A percentile compares a stretch with the other conserved stretches of the same genome.
Evolutionary conservation across 306 rosid species (phyloP).

Genomic region (Dryas alaskensis): DNA sequence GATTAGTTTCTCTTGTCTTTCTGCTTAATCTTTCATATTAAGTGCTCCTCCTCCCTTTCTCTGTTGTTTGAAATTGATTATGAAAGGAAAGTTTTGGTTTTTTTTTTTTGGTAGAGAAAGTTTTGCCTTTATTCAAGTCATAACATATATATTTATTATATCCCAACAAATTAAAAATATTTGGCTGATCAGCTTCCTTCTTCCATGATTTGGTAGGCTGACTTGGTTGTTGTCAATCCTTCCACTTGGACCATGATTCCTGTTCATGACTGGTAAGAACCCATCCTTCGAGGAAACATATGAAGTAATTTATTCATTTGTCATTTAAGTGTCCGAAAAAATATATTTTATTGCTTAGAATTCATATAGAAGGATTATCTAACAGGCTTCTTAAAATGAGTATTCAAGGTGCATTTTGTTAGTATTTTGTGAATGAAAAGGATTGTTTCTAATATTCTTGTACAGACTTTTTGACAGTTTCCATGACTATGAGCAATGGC

Average conservation of each 20-base stretch:
- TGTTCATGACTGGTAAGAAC: conserved; percentile 66
- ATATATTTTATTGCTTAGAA: background rate
- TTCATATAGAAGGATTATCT: background rate
- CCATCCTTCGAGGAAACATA: background rate
- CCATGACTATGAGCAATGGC: background rate
- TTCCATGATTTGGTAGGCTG: conserved; percentile 55
- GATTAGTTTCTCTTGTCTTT: conserved; percentile 15
- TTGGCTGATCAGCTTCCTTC: conserved; percentile 32
- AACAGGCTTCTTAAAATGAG: background rate
- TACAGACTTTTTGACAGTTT: background rate
- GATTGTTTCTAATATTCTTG: background rate
- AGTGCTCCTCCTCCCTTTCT: too few species aligned
- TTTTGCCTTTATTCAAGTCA: background rate
- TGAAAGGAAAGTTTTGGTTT: too few species aligned
- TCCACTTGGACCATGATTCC: conserved; percentile 78
- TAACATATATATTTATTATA: background rate
- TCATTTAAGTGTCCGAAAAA: conserved; percentile 3
- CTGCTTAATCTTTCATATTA: conserved; percentile 7
- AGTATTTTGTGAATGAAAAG: background rate
- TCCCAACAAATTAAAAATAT: background rate
- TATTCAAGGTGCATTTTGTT: background rate
- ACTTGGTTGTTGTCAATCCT: conserved; percentile 72
- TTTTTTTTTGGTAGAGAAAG: background rate
- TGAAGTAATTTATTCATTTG: conserved; percentile 9
- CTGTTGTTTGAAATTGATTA: too few species aligned